Conservation (phyloP, 176 grass and related monocot genomes). For the Aegilops bicornis region DNA sequence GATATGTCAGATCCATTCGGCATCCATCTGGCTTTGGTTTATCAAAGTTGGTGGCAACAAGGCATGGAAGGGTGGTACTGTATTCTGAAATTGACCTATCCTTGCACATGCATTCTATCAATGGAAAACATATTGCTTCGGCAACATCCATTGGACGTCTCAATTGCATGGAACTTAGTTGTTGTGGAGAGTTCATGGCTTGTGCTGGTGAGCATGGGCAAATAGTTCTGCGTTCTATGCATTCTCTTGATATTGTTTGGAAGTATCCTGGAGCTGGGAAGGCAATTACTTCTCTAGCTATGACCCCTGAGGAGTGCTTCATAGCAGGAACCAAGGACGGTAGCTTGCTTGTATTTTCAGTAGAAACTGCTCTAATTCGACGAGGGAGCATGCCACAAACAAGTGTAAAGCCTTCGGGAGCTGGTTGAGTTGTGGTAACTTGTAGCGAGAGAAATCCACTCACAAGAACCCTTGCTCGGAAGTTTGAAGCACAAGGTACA, state of each 20-base stretch:
- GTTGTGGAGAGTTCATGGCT: conserved; percentile 81
- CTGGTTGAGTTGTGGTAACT: conserved; percentile 26
- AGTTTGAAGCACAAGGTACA: conserved; percentile 20
- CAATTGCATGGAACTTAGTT: conserved; percentile 93
- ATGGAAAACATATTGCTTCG: conserved; percentile 83
- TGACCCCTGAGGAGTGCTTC: conserved; percentile 92
- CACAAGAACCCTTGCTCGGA: background rate
- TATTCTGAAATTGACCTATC: conserved; percentile 77
- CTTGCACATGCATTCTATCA: conserved; percentile 95
- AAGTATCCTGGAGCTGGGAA: conserved; percentile 81
- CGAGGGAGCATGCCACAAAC: conserved; percentile 49
- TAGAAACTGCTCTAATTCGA: conserved; percentile 67
- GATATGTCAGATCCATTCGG: conserved; percentile 77
- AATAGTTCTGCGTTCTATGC: conserved; percentile 81
- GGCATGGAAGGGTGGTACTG: conserved; percentile 80
- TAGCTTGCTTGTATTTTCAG: conserved; percentile 78
- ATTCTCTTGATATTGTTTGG: conserved; percentile 83
- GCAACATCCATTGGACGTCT: conserved; percentile 67
- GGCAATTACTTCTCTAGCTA: conserved; percentile 73
- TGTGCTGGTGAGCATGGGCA: conserved; percentile 85
- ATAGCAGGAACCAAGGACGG: conserved; percentile 92
- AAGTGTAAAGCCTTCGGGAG: conserved; percentile 34
- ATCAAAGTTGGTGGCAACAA: conserved; percentile 77
- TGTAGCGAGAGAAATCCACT: conserved; percentile 11
- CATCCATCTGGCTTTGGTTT: conserved; percentile 69